Base-by-base conservation (phyloP, 352 stramenopile species). In the Phytophthora fragariaefolia region DNA sequence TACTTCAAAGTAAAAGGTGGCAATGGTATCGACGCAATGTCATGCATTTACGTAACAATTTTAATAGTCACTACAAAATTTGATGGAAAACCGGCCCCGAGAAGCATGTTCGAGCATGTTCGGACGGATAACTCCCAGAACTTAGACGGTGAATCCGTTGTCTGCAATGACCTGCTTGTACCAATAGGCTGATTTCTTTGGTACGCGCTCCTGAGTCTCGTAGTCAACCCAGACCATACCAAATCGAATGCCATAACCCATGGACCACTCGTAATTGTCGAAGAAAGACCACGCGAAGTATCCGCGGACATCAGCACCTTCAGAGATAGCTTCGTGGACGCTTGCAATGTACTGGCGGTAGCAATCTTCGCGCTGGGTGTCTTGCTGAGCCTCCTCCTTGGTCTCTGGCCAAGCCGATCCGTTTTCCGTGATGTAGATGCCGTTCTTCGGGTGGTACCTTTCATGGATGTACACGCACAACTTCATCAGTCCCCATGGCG, bases 381-480 rank as follows among this genome's bases (percentile, higher is more conserved):
- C 91, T 23, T 92, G 67, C 40, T 88, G 58, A 1, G 87, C 84
- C 51, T 81, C 77, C 27, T 79, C 74, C 50, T 93, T 85, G 53
- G 90, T 70, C 66, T 77, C 74, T 0, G 77, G 64, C 47, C 72
- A 79, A 1, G 85, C 80, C 24, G 78, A 90, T 23, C 95, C 95
- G 74, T 98, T 98, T 69, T 98, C 95, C 6, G 95, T 98, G 32
- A 98, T 87, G 52, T 85, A 82, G 49, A 98, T 96, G 27, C 80
- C 70, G 43, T 71, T 71, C 59, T 76, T 73, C 27, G 79, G 73
- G 23, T 81, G 65, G 71, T 98, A 98, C 30, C 88, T 82, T n/a
- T 92, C 66, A 28, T 91, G 63, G 60, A 98, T 92, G 85, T 91
- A 98, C 20, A 89, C 42, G 2, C 98, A 76, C n/a, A 97, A 66